Evolutionary conservation across 2,329 filamentous ascomycete species (phyloP), one percentile per base, ranked within the genome.

Genomic region (Bertia moriformis): DNA sequence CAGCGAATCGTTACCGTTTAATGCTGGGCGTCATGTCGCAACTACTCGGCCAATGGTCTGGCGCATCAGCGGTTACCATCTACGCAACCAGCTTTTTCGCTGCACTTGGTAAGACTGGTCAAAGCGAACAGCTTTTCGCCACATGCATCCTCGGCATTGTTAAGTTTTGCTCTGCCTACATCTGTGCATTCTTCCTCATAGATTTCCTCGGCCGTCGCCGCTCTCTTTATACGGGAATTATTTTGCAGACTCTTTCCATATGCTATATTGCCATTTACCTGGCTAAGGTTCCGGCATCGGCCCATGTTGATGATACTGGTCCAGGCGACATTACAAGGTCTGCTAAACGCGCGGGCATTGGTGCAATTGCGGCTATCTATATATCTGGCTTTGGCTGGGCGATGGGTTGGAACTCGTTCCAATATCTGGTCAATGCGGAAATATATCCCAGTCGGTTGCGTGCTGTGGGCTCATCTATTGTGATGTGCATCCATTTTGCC

Each of bases 31-130:
- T 76, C 41, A 69, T 76, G 59, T 73, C 78, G 0, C 83, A 89
- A 55, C 56, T 89, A 37, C 65, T 88, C 1, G 70, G 70, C 0
- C 83, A 89, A 51, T 86, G 79, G 80, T 76, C 70, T 1, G 81
- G 81, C 1, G 79, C 81, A 1, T 75, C 75, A 4, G 51, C 48
- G 4, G 73, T 74, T 47, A 74, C 70, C 1, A 62, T 73, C 37
- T 74, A 75, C 46, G 70, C 71, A 0, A 61, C 68, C 0, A 57
- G 70, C 39, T 67, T 74, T 42, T 75, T 76, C 46, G 59, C 54
- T 3, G 59, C 73, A 45, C 60, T 74, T 37, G 71, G 71, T 4
- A 65, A 65, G 18, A 66, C 61, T 1, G 71, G 70, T 1, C 59
- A 63, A 40, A 64, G 65, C 19, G 69, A 74, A 62, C 52, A 67